Evolutionary conservation across 345 rosid species (phyloP).

Genomic region (Salix brachista): DNA sequence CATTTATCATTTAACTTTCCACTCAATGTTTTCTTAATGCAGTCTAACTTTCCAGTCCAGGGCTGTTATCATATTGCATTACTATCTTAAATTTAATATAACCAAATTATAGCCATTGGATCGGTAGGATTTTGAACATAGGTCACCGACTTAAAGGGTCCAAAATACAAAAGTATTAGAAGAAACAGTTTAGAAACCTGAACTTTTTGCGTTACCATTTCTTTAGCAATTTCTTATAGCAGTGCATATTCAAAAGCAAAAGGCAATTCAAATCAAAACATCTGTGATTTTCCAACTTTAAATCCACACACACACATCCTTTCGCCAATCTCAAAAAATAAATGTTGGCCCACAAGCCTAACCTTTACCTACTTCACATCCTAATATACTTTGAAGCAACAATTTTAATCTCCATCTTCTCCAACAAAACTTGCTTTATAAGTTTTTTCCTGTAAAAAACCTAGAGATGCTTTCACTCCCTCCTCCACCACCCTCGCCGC

Average conservation of each 20-base stretch:
- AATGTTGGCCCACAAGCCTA: conserved; percentile 44
- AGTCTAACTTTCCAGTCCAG: background rate
- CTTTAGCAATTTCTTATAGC: background rate
- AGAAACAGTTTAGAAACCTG: background rate
- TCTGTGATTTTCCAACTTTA: conserved; percentile 28
- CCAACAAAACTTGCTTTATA: conserved; percentile 14
- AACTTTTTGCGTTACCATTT: background rate
- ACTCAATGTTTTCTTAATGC: background rate
- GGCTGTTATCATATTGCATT: background rate
- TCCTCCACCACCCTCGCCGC: conserved; percentile 19
- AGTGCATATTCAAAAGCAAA: conserved; percentile 26
- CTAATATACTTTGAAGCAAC: conserved; percentile 23
- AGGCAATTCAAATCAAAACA: conserved; percentile 15
- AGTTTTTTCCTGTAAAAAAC: conserved; percentile 12
- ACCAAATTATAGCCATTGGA: background rate
- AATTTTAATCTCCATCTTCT: conserved; percentile 21
- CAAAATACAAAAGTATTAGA: background rate
- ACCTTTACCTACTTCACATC: conserved; percentile 27
- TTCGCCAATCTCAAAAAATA: conserved; percentile 20
- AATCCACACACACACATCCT: conserved; percentile 30
- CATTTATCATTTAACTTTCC: background rate
- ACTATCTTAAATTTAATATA: background rate
- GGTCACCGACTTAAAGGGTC: background rate
- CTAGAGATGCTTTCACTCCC: conserved; percentile 35
- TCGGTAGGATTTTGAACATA: background rate